These are phyloP conservation scores for Yamadazyma aaseri DNA, from an alignment of 1,139 yeast species.

Conservation along the genomic window DNA sequence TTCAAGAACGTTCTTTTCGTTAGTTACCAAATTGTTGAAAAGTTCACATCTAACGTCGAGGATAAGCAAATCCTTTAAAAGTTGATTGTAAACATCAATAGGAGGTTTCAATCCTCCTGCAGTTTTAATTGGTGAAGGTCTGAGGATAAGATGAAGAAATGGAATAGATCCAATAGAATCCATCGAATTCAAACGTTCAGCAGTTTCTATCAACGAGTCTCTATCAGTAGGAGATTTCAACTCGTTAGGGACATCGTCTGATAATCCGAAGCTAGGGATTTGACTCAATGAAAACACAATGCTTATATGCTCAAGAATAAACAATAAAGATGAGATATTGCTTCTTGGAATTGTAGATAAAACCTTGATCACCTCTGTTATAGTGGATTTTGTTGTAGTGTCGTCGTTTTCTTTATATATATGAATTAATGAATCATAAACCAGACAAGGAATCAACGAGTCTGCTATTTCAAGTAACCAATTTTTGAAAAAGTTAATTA, in stretches of 20 bases:
- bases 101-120: slow-evolving; percentile 46
- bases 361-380: slow-evolving; percentile 23
- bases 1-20: slow-evolving; percentile 28
- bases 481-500: slow-evolving; percentile 35
- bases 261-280: slow-evolving; percentile 29
- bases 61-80: slow-evolving; percentile 32
- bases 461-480: slow-evolving; percentile 48
- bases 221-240: slow-evolving; percentile 15
- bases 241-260: slow-evolving; percentile 27
- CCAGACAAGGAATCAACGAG: slow-evolving; percentile 44
- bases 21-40: slow-evolving; percentile 25
- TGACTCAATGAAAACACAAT: slow-evolving; percentile 23
- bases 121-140: slow-evolving; percentile 40
- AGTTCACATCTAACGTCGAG: slow-evolving; percentile 25
- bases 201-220: slow-evolving; percentile 13
- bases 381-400: slow-evolving; percentile 2
- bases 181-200: slow-evolving; percentile 32
- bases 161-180: slow-evolving; percentile 40
- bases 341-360: slow-evolving; percentile 41
- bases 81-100: slow-evolving; percentile 22
- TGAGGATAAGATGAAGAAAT: slow-evolving; percentile 39
- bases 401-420: slow-evolving; percentile 18
- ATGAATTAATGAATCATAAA: slow-evolving; percentile 34
- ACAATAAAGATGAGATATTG: slow-evolving; percentile 39
- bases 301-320: slow-evolving; percentile 36